Base-by-base conservation (phyloP, 2,329 filamentous ascomycete species). In the Diaporthe vaccinii region DNA sequence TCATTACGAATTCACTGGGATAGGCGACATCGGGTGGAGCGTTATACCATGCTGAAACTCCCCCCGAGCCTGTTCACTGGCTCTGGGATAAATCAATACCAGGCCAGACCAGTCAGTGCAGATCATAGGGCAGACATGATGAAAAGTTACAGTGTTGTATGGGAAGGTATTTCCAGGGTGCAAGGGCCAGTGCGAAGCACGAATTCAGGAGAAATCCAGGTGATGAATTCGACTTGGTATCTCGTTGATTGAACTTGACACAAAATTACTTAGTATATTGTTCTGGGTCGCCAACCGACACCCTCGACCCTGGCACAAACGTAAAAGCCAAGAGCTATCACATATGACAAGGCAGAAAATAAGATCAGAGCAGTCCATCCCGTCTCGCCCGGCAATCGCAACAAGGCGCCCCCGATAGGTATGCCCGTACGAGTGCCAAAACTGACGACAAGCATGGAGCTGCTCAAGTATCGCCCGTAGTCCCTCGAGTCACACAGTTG, bases 381-480 rank as follows among this genome's bases (percentile, higher is more conserved):
- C 2, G 77, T 70, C 12, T 81, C 79, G 2, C 75, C 44, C 1
- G 80, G 80, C 20, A 82, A 76, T 9, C 81, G 82, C 17, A 86
- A 79, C 28, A 80, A 77, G 31, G 78, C 84, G 6, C 86, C 86
- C 0, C 84, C 87, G n/a, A 88, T 84, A 41, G 88, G 83, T 0
- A 87, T 79, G 68, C 86, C 87, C 68, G 83, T 86, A 4, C 88
- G 81, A 0, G 87, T 92, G 77, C 93, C 93, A 78, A 96, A 93
- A 76, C 91, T 93, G 31, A 94, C 94, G 46, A 96, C 87, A 68
- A 93, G 95, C 82, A 95, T 95, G 73, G 92, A 92, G 0, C 94
- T 97, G 12, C 94, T 93, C 80, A 96, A 97, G 83, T 97, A 96
- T 2, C 94, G 88, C 0, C 94, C 94, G 79, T 96, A 97, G 67